phyloP scores from a whole-genome alignment of 2,329 filamentous ascomycete species.

The Trichoderma hamatum region DNA sequence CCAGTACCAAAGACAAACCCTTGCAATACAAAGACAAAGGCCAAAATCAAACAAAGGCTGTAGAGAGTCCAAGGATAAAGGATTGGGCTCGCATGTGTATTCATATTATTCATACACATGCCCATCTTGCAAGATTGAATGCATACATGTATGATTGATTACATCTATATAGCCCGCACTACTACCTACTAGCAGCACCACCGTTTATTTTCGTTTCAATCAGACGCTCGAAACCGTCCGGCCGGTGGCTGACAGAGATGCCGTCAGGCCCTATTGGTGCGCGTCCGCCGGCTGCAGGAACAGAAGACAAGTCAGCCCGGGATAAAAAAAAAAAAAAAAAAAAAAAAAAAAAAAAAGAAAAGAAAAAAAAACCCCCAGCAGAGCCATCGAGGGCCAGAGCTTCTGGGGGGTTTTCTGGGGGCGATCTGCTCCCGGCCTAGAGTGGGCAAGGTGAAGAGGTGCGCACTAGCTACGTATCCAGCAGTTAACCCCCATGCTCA shows the following conservation, averaged over 20 bases:
- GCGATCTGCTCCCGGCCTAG: slow-evolving; percentile 15
- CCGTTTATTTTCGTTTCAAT: not conserved
- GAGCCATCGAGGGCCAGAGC: not conserved
- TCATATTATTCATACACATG: not conserved
- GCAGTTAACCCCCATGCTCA: not conserved
- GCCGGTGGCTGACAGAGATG: slow-evolving; percentile 5
- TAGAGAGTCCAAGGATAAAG: not conserved
- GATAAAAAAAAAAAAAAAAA: not conserved
- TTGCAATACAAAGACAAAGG: not conserved
- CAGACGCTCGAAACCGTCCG: not conserved
- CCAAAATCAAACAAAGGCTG: not conserved
- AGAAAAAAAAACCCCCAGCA: not conserved
- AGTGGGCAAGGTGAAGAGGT: slow-evolving; percentile 17
- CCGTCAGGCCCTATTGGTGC: slow-evolving; percentile 21
- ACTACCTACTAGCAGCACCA: too few relatives aligned
- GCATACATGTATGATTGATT: too few relatives aligned
- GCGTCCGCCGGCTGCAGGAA: slow-evolving; percentile 24
- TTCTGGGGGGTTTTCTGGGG: not conserved
- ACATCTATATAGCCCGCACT: not conserved
- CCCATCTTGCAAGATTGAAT: too few relatives aligned
- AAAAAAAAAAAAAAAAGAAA: not conserved
- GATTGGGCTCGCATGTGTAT: not conserved
- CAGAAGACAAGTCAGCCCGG: slow-evolving; percentile 9
- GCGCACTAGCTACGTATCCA: not conserved
- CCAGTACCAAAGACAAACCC: not conserved